These are phyloP conservation scores for Paramecium pentaurelia DNA, from an alignment of 73 alveolate genomes.

Conservation along the genomic window DNA sequence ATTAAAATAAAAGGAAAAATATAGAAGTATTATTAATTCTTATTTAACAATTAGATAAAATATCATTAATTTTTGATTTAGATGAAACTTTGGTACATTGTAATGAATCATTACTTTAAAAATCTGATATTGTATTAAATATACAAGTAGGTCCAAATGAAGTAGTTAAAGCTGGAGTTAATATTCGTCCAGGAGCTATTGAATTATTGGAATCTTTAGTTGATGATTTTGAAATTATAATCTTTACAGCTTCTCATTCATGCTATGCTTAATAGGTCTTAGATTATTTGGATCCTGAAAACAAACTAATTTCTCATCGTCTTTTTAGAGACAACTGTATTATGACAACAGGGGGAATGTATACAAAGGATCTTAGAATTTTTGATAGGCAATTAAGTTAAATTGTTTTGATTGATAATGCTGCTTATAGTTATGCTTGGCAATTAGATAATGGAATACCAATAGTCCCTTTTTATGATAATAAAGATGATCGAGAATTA, in stretches of 20 bases:
- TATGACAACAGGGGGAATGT: constrained; percentile 68
- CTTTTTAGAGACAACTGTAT: constrained; percentile 72
- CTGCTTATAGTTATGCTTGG: constrained; percentile 73
- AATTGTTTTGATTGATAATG: constrained; percentile 69
- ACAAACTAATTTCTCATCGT: constrained; percentile 63
- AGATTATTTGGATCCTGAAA: constrained; percentile 73
- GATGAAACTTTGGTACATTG: constrained; percentile 63
- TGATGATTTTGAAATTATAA: constrained; percentile 68
- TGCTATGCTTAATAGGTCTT: constrained; percentile 71
- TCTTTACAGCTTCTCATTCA: constrained; percentile 74
- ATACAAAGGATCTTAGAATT: constrained; percentile 72
- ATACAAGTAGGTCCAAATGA: constrained; percentile 42
- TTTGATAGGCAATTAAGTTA: constrained; percentile 65
- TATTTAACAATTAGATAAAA: neutral
- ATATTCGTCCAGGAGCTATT: constrained; percentile 69
- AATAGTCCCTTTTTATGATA: constrained; percentile 69
- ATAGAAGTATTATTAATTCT: neutral
- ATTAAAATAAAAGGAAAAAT: neutral
- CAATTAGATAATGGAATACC: constrained; percentile 76
- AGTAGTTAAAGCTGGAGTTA: constrained; percentile 62
- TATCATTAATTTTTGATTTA: constrained; percentile 48
- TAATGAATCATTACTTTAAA: constrained; percentile 19
- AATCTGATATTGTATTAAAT: constrained; percentile 46
- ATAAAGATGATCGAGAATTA: constrained; percentile 70
- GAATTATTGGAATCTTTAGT: constrained; percentile 59